Evolutionary conservation across 495 filamentous ascomycete genomes (phyloP).

Genomic region (Penicillium pancosmium): DNA sequence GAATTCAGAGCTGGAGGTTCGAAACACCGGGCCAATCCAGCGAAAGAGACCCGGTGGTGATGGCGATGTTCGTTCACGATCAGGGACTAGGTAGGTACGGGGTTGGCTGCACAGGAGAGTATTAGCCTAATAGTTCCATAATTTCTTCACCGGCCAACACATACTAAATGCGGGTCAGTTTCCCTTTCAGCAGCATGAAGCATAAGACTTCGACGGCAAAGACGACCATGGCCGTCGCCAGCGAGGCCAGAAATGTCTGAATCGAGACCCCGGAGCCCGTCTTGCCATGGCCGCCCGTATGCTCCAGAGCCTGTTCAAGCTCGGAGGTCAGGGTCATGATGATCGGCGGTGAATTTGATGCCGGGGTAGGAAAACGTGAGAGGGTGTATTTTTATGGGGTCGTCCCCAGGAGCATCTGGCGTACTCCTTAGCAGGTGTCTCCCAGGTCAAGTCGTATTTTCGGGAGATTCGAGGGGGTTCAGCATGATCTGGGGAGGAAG

Average conservation of each 20-base stretch:
- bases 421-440: constrained; percentile 6
- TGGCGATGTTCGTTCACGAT: constrained; percentile 75
- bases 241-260: constrained; percentile 71
- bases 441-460: not conserved
- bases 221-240: constrained; percentile 68
- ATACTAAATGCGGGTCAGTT: constrained; percentile 83
- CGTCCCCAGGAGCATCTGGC: not conserved
- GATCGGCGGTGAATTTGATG: constrained; percentile 7
- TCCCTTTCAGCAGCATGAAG: constrained; percentile 78
- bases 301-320: constrained; percentile 40
- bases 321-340: constrained; percentile 38
- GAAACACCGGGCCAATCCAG: constrained; percentile 73
- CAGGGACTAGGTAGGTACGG: constrained; percentile 87
- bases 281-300: constrained; percentile 43
- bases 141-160: constrained; percentile 26
- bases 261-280: constrained; percentile 51
- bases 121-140: constrained; percentile 5
- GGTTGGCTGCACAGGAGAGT: constrained; percentile 60
- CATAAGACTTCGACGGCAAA: constrained; percentile 78
- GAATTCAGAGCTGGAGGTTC: constrained; percentile 80
- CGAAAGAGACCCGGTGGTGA: constrained; percentile 71
- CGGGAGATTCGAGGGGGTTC: not conserved
- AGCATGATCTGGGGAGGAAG: not conserved
- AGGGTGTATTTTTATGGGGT: not conserved
- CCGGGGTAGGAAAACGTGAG: not conserved